Base-by-base conservation (phyloP, 2,329 filamentous ascomycete genomes). In the Diatrype stigma region DNA sequence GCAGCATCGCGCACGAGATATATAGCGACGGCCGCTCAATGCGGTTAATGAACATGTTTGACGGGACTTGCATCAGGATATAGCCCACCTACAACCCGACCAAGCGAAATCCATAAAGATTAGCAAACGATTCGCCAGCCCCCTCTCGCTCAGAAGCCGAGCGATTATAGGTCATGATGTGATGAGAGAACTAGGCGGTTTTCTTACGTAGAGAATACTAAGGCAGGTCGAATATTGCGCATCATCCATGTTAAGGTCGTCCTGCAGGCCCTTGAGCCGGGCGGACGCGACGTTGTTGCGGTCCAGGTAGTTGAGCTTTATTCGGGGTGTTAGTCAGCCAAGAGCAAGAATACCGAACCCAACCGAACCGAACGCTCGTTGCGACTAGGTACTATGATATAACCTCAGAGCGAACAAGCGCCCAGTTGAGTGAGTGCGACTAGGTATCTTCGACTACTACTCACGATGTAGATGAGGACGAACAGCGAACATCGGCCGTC, bases 271-370 rank as follows among this genome's bases (percentile, higher is more conserved):
- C 62, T 82, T 81, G 48, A 89, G 73, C 21, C 81, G 77, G 1
- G 86, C 86, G 1, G 84, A 78, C 2, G 84, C 84, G 55, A 88
- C 86, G 66, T 87, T 86, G 64, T 86, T 86, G 34, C 83, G 73
- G 60, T 86, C 83, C 28, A 84, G 73, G 66, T 89, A 90, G 69
- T 90, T 90, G 68, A 87, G 76, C 40, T 14, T 23, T 44, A 16
- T 23, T 14, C 10, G 14, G 16, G 5, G 5, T 30, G 26, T 30
- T 30, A 30, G 26, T n/a, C n/a, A n/a, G n/a, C n/a, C n/a, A n/a
- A n/a, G n/a, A n/a, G n/a, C n/a, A n/a, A n/a, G n/a, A n/a, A n/a
- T n/a, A n/a, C n/a, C n/a, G n/a, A n/a, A n/a, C n/a, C n/a, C n/a
- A n/a, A n/a, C n/a, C n/a, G n/a, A n/a, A n/a, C n/a, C n/a, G n/a